Base-by-base conservation (phyloP, 2,329 filamentous ascomycete genomes). In the Podosphaera aphanis region DNA sequence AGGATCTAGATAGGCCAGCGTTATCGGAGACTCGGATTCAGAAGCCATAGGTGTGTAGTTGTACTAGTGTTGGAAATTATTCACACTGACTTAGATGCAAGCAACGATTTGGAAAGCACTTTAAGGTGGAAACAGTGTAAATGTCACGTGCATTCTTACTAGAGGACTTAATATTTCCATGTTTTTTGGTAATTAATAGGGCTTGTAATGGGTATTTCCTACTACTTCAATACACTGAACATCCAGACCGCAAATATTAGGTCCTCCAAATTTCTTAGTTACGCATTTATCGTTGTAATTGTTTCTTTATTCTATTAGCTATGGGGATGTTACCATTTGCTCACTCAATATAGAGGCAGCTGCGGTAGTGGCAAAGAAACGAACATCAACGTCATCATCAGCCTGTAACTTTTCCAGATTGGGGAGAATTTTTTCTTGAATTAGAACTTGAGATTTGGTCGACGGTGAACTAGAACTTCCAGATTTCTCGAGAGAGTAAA, bases 381-480 rank as follows among this genome's bases (percentile, higher is more conserved):
- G 77, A 58, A 98, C 90, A 65, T 98, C 90, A 55, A 95, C 88
- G 65, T 98, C 90, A 53, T 92, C 83, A 61, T 98, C 90, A 66
- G 88, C 82, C 68, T 94, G 86, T 58, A 98, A 70, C 69, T 94
- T 94, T 68, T 88, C 82, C 55, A 98, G 66, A 60, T 84, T 88
- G 21, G 88, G 86, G 59, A 93, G 65, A 59, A 95, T 79, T 59
- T 83, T 79, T 63, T 83, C 75, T 62, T 84, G 77, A 59, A 93
- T 90, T 53, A 93, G 70, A 57, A 86, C 78, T 56, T 78, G 73
- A 45, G 80, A 81, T 56, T 74, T 73, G 38, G 78, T 71, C 48
- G 83, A 85, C 18, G 83, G 73, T 55, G 58, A 62, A 40, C 65
- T 64, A 50, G 66, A 66, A 48, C 71, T 63, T 48, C 76, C 79